Base-by-base conservation (phyloP, 73 alveolate genomes). In the Effrenium voratum region DNA sequence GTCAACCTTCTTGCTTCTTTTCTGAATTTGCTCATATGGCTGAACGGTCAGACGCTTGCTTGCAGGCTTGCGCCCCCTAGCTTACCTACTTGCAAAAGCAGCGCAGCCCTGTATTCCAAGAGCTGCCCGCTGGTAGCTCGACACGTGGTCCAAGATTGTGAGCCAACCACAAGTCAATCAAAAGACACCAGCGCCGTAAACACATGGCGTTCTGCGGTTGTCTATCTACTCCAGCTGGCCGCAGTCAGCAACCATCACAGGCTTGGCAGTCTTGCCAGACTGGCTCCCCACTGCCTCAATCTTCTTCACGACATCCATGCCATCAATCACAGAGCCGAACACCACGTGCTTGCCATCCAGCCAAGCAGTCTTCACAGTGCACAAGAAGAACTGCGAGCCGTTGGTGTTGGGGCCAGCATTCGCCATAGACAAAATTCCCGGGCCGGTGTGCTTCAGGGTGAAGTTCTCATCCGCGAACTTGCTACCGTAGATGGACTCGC, bases 321-420 rank as follows among this genome's bases (percentile, higher is more conserved):
- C 99, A 32, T 98, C 87, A 0, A 93, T 94, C 47, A 99, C 99
- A 44, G 98, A 94, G 66, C 99, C 99, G 98, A 99, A 99, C 44
- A 99, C 99, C 43, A 99, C 99, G 91, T 99, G 99, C 96, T 99
- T 99, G 81, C 99, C 99, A 99, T 99, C 99, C 92, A 99, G 94
- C 99, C 99, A 99, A 60, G 99, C 99, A 72, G 99, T 98, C 45
- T 99, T 99, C 41, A 99, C 99, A 1, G 99, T 99, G 68, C 99
- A 99, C 99, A 99, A 99, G 99, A 99, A 99, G 99, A 99, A 99
- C 93, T 99, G 99, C 66, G 99, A 99, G 50, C 99, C 99, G 98
- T 99, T 99, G 49, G 99, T 99, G 99, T 99, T 99, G 57, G 99
- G 99, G 2, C 99, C 99, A 68, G 99, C 99, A 97, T 99, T 99